Base-by-base conservation (phyloP, 2,329 filamentous ascomycete species). In the Stagonosporopsis rhizophila region DNA sequence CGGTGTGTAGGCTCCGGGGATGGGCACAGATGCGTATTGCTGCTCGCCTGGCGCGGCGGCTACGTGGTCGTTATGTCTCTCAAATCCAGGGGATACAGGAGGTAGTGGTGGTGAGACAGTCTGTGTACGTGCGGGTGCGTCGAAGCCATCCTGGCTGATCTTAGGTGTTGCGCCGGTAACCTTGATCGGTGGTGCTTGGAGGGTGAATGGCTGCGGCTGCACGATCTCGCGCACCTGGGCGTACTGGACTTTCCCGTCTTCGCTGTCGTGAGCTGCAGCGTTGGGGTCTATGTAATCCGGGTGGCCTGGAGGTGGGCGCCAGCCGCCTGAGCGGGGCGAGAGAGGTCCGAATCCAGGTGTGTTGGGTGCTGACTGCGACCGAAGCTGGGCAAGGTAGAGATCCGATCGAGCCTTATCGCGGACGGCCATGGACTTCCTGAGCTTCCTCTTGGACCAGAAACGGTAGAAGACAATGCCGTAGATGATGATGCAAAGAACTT, bases 381-480 rank as follows among this genome's bases (percentile, higher is more conserved):
- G 79, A 15, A 82, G 77, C 52, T 82, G 80, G 15, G 80, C 92
- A 61, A 98, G 91, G 82, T 98, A 98, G 62, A 99, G 86, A 75
- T 98, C 93, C 59, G 91, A 94, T 61, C 95, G 90, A 64, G 95
- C 95, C 73, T 91, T 90, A 83, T 99, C 95, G 69, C 95, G 92
- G 74, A 90, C 83, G 75, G 96, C 90, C 95, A 99, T 99, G 61
- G 92, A 93, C 84, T 97, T 98, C 79, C 90, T 88, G 61, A 99
- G 90, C 75, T 90, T 90, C 76, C 92, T 90, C 85, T 98, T 99
- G 65, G 90, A 92, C 86, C 93, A 96, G 84, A 96, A 96, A 68
- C 95, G 90, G 84, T 96, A 98, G 83, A 98, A 97, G 75, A 97
- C 88, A 73, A 97, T 85, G 71, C 86, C 92, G 83, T 99, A 99